A percentile compares a stretch with the other conserved stretches of the same genome.
Evolutionary conservation across 2,329 filamentous ascomycete genomes (phyloP).

Genomic region (Sclerotinia nivalis): DNA sequence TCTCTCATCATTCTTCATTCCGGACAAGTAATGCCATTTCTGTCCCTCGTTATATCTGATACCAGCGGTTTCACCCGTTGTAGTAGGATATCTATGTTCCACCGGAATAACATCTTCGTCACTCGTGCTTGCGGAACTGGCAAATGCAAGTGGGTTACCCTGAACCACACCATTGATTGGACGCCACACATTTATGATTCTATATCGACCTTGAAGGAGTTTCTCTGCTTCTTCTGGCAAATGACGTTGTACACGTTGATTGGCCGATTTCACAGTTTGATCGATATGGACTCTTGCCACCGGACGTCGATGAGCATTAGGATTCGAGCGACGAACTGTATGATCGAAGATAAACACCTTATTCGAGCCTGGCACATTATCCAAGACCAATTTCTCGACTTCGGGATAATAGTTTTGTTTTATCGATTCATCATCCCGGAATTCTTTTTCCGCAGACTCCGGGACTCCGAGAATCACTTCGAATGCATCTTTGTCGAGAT

Average conservation of each 20-base stretch:
- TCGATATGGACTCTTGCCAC: conserved; percentile 79
- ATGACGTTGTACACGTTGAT: conserved; percentile 69
- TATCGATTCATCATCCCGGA: conserved; percentile 70
- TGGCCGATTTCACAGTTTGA: conserved; percentile 69
- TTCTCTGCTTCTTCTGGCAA: conserved; percentile 62
- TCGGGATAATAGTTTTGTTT: conserved; percentile 79
- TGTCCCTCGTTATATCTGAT: conserved; percentile 39
- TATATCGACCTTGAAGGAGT: conserved; percentile 68
- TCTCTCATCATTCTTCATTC: conserved; percentile 42
- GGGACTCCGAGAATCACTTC: conserved; percentile 60
- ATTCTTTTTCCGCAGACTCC: conserved; percentile 58
- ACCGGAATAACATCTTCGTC: conserved; percentile 41
- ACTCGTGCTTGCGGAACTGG: conserved; percentile 35
- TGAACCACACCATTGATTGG: conserved; percentile 41
- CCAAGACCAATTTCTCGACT: conserved; percentile 69
- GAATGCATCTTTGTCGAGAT: conserved; percentile 75
- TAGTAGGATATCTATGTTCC: conserved; percentile 40
- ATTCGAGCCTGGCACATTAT: conserved; percentile 64
- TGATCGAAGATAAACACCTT: conserved; percentile 81
- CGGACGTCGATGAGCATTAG: conserved; percentile 62
- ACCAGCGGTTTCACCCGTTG: conserved; percentile 40
- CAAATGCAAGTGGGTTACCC: conserved; percentile 39
- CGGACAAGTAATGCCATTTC: conserved; percentile 42
- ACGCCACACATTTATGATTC: conserved; percentile 84
- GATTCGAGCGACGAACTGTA: conserved; percentile 71